Conservation (phyloP, 495 filamentous ascomycete genomes). For the Parathielavia hyrcaniae region DNA sequence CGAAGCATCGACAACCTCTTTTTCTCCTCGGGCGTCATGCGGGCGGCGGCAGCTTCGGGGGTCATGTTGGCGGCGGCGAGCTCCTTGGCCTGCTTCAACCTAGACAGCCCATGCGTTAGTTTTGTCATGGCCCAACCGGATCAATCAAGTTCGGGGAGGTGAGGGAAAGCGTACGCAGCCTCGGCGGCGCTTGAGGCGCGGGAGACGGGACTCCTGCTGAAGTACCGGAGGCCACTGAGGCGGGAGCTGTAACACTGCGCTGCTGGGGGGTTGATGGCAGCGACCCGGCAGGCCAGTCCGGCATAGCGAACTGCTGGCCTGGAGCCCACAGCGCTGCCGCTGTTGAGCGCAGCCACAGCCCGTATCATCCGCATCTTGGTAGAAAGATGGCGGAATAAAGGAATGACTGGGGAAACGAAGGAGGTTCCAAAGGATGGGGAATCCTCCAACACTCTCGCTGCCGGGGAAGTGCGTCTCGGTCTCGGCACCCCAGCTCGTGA, state of each 20-base stretch:
- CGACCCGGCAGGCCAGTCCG: slow-evolving; percentile 24
- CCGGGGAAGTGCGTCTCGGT: slow-evolving; percentile 6
- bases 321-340: slow-evolving; percentile 32
- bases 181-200: slow-evolving; percentile 30
- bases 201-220: slow-evolving; percentile 25
- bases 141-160: neutral
- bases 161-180: slow-evolving; percentile 29
- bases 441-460: slow-evolving; percentile 7
- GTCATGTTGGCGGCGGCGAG: slow-evolving; percentile 40
- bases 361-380: slow-evolving; percentile 42
- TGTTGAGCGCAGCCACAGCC: slow-evolving; percentile 39
- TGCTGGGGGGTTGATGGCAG: slow-evolving; percentile 12
- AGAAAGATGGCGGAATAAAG: slow-evolving; percentile 21
- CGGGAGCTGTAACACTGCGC: slow-evolving; percentile 17
- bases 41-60: slow-evolving; percentile 40
- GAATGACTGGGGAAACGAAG: slow-evolving; percentile 23
- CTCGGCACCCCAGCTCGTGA: slow-evolving; percentile 23
- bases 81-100: slow-evolving; percentile 42
- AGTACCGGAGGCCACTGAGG: slow-evolving; percentile 25
- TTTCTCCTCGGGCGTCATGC: slow-evolving; percentile 71
- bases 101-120: slow-evolving; percentile 19
- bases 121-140: neutral
- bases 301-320: slow-evolving; percentile 33
- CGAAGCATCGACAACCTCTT: slow-evolving; percentile 70
- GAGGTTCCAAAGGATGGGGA: slow-evolving; percentile 15